Base-by-base conservation (phyloP, 768 basidiomycete genomes). In the Boletus rufocinnamomeus region DNA sequence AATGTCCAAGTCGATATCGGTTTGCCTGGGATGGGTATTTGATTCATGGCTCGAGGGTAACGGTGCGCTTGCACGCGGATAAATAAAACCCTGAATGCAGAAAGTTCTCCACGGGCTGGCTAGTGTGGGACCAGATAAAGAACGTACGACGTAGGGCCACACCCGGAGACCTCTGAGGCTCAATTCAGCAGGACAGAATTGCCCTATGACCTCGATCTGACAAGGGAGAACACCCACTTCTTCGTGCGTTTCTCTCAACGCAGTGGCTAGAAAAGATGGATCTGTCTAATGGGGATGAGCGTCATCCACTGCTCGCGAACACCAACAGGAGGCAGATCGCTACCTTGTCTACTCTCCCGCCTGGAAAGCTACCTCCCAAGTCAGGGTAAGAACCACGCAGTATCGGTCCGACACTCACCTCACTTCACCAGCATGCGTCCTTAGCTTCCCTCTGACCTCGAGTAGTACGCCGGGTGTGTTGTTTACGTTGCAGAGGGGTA, bases 341-440 rank as follows among this genome's bases (percentile, higher is more conserved):
- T 60, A 87, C 88, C 53, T 84, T 72, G 69, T 91, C 89, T 30
- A 86, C 80, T 58, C 80, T 79, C 14, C 89, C 89, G 30, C 89
- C 89, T 48, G 89, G 89, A 72, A 89, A 91, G 76, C 89, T 91
- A 66, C 21, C 40, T 16, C n/a, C 23, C 32, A 30, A 25, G 43
- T 50, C 43, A 55, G 50, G 25, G n/a, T 13, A 43, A 37, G 43
- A 48, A 38, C 21, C 8, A 38, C 14, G 46, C 16, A 14, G 44
- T 0, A 51, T 23, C 17, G 6, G 65, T 23, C 40, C 38, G 38
- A 3, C 19, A 57, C 78, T 38, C 59, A 89, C 91, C 91, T 91
- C 35, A 92, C 84, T 77, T 92, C 89, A n/a, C 91, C 90, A 0
- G 89, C 86, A 72, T 92, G 91, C 32, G 77, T 80, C 63, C 89